Conservation (phyloP, 2,329 filamentous ascomycete species). For the Pseudopithomyces chartarum region DNA sequence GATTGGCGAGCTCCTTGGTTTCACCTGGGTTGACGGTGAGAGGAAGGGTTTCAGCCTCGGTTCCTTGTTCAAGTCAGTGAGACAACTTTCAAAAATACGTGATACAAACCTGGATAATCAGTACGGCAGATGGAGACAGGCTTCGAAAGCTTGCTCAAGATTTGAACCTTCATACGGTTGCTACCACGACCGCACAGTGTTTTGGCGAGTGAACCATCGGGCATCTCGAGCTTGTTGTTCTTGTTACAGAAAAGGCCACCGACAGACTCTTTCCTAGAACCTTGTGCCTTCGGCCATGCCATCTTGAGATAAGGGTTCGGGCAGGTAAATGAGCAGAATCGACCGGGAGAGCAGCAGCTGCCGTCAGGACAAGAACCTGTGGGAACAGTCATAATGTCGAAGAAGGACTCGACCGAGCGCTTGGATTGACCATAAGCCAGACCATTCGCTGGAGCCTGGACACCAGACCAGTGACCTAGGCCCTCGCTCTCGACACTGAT, state of each 20-base stretch:
- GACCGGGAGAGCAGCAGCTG: slow-evolving; percentile 61
- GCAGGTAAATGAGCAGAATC: slow-evolving; percentile 92
- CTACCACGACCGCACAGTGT: slow-evolving; percentile 77
- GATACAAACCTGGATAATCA: slow-evolving; percentile 79
- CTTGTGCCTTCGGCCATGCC: slow-evolving; percentile 84
- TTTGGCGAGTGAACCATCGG: slow-evolving; percentile 56
- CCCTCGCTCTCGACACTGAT: slow-evolving; percentile 70
- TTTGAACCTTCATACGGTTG: slow-evolving; percentile 65
- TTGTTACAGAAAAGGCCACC: slow-evolving; percentile 84
- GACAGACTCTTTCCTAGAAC: slow-evolving; percentile 78
- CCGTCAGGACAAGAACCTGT: slow-evolving; percentile 63
- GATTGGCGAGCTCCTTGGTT: slow-evolving; percentile 72
- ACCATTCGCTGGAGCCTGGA: slow-evolving; percentile 61
- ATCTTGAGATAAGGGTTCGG: slow-evolving; percentile 89
- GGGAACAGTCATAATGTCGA: slow-evolving; percentile 68
- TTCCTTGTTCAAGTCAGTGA: slow-evolving; percentile 51
- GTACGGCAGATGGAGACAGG: slow-evolving; percentile 85
- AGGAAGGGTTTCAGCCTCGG: slow-evolving; percentile 85
- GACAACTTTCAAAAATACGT: too few relatives aligned
- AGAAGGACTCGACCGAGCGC: slow-evolving; percentile 46
- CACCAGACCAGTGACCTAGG: slow-evolving; percentile 76
- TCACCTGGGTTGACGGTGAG: slow-evolving; percentile 65
- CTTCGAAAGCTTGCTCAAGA: slow-evolving; percentile 73
- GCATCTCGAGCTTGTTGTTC: slow-evolving; percentile 78
- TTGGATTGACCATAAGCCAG: not conserved